These are phyloP conservation scores for Polygonum maritimum DNA, from an alignment of 148 eudicot genomes.

Conservation along the genomic window DNA sequence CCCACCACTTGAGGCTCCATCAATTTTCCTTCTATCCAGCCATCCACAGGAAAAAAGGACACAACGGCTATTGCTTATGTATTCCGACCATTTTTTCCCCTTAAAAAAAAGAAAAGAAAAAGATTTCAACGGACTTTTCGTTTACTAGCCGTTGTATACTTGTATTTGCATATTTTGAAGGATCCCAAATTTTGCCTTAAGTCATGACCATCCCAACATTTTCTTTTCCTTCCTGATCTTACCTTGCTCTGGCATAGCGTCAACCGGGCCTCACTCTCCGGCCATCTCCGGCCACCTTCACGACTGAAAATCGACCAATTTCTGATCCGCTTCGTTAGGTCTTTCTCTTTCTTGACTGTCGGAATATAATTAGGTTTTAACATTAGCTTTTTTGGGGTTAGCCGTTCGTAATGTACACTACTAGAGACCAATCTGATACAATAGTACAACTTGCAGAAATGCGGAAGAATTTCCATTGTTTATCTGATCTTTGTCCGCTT, in stretches of 20 bases:
- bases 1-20: neutral
- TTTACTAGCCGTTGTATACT: constrained; percentile 69
- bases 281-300: constrained; percentile 1
- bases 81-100: neutral
- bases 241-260: neutral
- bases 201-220: neutral
- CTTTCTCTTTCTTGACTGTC: neutral
- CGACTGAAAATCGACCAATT: no score
- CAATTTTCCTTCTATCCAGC: neutral
- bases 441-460: neutral
- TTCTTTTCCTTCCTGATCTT: neutral
- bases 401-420: neutral
- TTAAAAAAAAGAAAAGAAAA: neutral
- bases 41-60: neutral
- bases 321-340: neutral
- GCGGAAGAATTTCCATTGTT: neutral
- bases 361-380: neutral
- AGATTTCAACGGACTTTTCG: constrained; percentile 34
- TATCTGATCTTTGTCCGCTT: neutral
- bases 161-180: constrained; percentile 33
- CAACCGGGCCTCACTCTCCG: neutral
- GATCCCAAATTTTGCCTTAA: neutral
- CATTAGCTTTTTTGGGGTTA: neutral
- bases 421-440: neutral
- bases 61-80: neutral